phyloP scores from a whole-genome alignment of 2,329 filamentous ascomycete genomes.

The Botryotinia calthae region DNA sequence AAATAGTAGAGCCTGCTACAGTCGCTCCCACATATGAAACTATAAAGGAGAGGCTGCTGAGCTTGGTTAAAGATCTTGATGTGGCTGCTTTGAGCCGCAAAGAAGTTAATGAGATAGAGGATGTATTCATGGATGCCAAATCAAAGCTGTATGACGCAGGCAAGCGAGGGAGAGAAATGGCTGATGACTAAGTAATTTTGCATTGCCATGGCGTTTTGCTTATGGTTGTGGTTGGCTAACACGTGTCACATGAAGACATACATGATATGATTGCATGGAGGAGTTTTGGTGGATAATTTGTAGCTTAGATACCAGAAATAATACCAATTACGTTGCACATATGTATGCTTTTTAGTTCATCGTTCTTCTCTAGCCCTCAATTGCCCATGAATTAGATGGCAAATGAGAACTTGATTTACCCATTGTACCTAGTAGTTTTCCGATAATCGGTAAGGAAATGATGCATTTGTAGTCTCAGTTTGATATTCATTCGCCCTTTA shows the following conservation, averaged over 20 bases:
- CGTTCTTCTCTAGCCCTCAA: rapidly evolving
- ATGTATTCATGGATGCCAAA: slow-evolving; percentile 76
- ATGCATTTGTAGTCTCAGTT: not conserved
- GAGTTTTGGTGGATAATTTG: slow-evolving; percentile 9
- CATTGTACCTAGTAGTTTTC: not conserved
- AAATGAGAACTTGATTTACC: not conserved
- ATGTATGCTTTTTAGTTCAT: not conserved
- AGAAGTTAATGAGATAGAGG: slow-evolving; percentile 70
- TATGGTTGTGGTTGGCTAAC: not conserved
- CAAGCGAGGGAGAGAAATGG: slow-evolving; percentile 48
- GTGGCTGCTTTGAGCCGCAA: slow-evolving; percentile 58
- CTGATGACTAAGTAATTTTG: slow-evolving; percentile 19
- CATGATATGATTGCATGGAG: slow-evolving; percentile 17
- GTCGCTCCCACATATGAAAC: slow-evolving; percentile 40
- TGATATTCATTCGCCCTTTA: not conserved
- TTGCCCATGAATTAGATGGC: not conserved
- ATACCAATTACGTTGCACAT: not conserved
- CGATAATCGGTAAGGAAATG: not conserved
- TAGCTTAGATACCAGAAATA: slow-evolving; percentile 17
- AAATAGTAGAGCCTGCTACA: not conserved
- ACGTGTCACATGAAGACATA: slow-evolving; percentile 6
- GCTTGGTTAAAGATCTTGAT: slow-evolving; percentile 59
- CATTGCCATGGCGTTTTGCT: slow-evolving; percentile 31
- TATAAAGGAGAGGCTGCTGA: slow-evolving; percentile 54
- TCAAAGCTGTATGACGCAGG: slow-evolving; percentile 70